Percentiles rank a stretch among this genome's conserved stretches.
These are phyloP conservation scores for Emericellopsis terricola DNA, from an alignment of 495 filamentous ascomycete species.

Conservation along the genomic window DNA sequence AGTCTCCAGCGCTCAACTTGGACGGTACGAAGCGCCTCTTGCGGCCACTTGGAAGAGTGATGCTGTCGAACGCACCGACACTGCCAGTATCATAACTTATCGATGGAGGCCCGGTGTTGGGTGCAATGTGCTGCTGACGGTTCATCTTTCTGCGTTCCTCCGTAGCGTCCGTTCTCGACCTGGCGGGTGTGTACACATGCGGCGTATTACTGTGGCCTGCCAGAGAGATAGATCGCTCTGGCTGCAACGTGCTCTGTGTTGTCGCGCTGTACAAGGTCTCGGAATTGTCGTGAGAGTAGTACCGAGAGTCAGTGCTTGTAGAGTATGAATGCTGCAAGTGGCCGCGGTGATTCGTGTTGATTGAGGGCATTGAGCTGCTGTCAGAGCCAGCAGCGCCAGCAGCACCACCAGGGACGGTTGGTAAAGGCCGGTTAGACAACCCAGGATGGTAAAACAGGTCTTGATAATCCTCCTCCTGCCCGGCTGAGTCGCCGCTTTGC, in stretches of 20 bases:
- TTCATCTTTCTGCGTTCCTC: conserved; percentile 35
- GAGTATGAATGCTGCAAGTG: conserved; percentile 20
- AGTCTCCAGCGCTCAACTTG: conserved; percentile 71
- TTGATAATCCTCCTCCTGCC: conserved; percentile 46
- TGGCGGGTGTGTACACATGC: conserved; percentile 59
- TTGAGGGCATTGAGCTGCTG: conserved; percentile 18
- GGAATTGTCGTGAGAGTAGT: conserved; percentile 12
- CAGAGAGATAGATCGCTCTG: conserved; percentile 77
- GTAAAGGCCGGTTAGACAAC: conserved; percentile 51
- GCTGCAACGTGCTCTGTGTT: conserved; percentile 18
- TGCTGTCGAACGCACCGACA: conserved; percentile 44
- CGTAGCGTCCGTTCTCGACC: conserved; percentile 91
- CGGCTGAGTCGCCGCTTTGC: conserved; percentile 37
- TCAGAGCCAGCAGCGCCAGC: conserved; percentile 16
- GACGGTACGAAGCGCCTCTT: conserved; percentile 69
- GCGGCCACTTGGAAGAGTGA: conserved; percentile 47
- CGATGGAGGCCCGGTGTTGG: conserved; percentile 11
- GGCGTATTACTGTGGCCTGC: conserved; percentile 67
- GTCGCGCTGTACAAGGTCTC: conserved; percentile 14
- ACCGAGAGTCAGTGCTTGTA: conserved; percentile 18
- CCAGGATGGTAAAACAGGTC: conserved; percentile 93
- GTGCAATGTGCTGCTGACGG: conserved; percentile 27
- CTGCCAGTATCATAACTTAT: conserved; percentile 32
- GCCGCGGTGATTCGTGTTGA: conserved; percentile 14
- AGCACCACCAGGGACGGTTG: conserved; percentile 57